These are phyloP conservation scores for Mycena haematopus DNA, from an alignment of 768 basidiomycete species.

Conservation along the genomic window DNA sequence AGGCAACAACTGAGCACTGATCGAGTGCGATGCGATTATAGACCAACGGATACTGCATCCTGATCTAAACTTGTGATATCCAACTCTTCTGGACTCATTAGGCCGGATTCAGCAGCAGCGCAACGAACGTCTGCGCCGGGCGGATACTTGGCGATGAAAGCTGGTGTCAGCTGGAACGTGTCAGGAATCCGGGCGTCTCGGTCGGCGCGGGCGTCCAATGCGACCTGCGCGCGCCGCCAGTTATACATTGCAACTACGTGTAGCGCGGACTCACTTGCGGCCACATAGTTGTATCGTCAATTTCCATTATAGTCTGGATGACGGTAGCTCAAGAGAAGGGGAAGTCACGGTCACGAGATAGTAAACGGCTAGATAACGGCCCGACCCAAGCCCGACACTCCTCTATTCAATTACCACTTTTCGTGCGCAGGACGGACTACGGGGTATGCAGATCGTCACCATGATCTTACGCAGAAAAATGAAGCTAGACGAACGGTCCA, in stretches of 20 bases:
- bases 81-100: conserved; percentile 40
- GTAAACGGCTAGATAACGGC: too few species aligned
- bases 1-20: neutral
- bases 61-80: conserved; percentile 38
- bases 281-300: neutral
- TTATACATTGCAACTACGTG: neutral
- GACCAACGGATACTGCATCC: conserved; percentile 43
- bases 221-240: conserved; percentile 2
- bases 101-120: conserved; percentile 40
- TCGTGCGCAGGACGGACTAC: conserved; percentile 54
- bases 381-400: too few species aligned
- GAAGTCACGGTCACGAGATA: too few species aligned
- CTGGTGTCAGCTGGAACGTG: conserved; percentile 16
- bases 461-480: neutral
- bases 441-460: neutral
- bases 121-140: conserved; percentile 37
- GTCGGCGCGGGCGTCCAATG: conserved; percentile 24
- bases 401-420: conserved; percentile 43
- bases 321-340: too few species aligned
- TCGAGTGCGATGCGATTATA: neutral
- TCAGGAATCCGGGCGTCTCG: conserved; percentile 29
- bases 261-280: conserved; percentile 9
- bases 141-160: conserved; percentile 28
- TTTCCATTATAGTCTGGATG: neutral
- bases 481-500: conserved; percentile 70